A percentile compares a stretch with the other conserved stretches of the same genome.
Conservation (phyloP, 352 stramenopile species). For the Globisporangium acanthophoron region DNA sequence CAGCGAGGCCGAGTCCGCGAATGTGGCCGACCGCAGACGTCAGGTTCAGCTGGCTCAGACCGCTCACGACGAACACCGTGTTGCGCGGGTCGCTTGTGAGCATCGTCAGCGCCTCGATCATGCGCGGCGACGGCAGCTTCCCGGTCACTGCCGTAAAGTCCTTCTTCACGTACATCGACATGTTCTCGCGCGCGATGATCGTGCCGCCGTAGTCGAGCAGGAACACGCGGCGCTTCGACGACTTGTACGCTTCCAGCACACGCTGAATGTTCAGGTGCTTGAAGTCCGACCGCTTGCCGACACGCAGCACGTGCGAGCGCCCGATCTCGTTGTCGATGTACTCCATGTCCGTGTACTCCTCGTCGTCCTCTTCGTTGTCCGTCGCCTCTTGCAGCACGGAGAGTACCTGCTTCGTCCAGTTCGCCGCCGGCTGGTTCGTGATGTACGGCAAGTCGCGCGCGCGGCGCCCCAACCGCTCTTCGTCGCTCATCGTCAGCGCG, state of each 20-base stretch:
- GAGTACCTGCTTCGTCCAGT: conserved; percentile 96
- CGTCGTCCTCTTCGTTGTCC: conserved; percentile 57
- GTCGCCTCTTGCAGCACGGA: conserved; percentile 77
- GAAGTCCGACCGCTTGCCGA: conserved; percentile 68
- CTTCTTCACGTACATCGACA: conserved; percentile 96
- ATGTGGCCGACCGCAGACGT: conserved; percentile 90
- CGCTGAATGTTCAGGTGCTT: conserved; percentile 79
- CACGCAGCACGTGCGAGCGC: conserved; percentile 62
- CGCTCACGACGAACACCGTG: conserved; percentile 97
- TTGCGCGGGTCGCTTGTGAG: conserved; percentile 91
- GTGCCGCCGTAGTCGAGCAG: conserved; percentile 98
- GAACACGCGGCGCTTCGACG: conserved; percentile 89
- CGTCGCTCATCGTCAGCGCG: conserved; percentile 89
- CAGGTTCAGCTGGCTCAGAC: conserved; percentile 90
- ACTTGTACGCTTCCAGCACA: conserved; percentile 83
- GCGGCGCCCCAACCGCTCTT: conserved; percentile 86
- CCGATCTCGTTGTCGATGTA: conserved; percentile 87
- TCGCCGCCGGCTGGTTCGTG: conserved; percentile 84
- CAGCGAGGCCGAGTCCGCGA: conserved; percentile 89
- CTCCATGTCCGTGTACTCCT: conserved; percentile 80
- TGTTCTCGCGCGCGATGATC: conserved; percentile 88
- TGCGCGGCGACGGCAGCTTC: conserved; percentile 84
- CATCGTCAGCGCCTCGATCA: conserved; percentile 85
- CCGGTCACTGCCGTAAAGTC: conserved; percentile 93
- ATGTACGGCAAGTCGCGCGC: conserved; percentile 97